Evolutionary conservation across 495 filamentous ascomycete genomes (phyloP).

Genomic region (Penicillium flavigenum): DNA sequence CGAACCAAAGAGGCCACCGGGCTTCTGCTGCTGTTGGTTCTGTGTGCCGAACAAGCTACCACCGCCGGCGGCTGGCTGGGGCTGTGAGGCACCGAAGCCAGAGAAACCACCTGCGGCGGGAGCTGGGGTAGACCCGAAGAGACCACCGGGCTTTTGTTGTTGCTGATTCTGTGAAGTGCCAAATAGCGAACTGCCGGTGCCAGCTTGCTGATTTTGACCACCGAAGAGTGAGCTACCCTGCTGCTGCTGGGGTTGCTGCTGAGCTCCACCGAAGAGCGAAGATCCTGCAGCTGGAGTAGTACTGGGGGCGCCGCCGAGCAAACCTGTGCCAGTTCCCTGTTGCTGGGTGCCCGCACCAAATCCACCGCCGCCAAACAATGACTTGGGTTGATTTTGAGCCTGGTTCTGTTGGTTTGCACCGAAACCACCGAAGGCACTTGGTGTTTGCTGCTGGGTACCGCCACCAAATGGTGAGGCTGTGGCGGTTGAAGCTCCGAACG

Average conservation of each 20-base stretch:
- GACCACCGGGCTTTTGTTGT: constrained; percentile 42
- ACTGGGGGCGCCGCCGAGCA: constrained; percentile 44
- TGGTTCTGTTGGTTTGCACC: constrained; percentile 43
- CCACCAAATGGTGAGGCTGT: constrained; percentile 42
- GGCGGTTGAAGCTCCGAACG: constrained; percentile 34
- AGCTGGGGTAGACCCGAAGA: constrained; percentile 24
- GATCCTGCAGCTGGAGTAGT: constrained; percentile 30
- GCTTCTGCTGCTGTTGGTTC: constrained; percentile 38
- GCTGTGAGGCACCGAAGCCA: constrained; percentile 7
- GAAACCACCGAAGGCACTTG: constrained; percentile 43
- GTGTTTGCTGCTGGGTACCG: constrained; percentile 40
- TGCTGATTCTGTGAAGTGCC: constrained; percentile 39
- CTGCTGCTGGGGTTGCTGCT: constrained; percentile 42
- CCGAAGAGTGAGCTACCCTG: constrained; percentile 47
- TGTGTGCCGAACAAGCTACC: constrained; percentile 39
- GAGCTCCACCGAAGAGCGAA: constrained; percentile 43
- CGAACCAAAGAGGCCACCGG: constrained; percentile 31
- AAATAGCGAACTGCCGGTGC: constrained; percentile 31
- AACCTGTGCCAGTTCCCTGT: constrained; percentile 33
- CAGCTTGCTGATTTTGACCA: constrained; percentile 32
- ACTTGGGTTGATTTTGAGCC: constrained; percentile 45
- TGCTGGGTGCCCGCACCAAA: constrained; percentile 43
- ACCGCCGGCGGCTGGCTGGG: constrained; percentile 24
- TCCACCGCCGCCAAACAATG: constrained; percentile 39
- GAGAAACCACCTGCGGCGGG: constrained; percentile 8